These are phyloP conservation scores for Delitschia confertaspora DNA, from an alignment of 495 filamentous ascomycete species.

Conservation along the genomic window DNA sequence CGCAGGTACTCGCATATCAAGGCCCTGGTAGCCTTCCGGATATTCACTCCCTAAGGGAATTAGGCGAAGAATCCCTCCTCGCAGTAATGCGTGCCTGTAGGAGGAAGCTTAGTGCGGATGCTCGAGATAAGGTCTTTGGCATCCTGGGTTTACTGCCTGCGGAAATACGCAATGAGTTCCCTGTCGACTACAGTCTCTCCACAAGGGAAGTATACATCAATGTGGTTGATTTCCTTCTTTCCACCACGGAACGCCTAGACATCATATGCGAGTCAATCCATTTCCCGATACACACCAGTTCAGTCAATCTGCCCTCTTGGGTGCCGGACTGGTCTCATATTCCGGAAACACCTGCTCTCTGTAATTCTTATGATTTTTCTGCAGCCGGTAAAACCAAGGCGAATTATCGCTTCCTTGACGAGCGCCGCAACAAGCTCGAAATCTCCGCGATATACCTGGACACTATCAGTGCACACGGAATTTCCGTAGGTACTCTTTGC, in stretches of 20 bases:
- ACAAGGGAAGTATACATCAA: constrained; percentile 30
- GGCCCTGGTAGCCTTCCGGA: constrained; percentile 16
- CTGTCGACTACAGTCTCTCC: constrained; percentile 27
- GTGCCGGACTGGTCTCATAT: constrained; percentile 33
- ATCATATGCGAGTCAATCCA: constrained; percentile 18
- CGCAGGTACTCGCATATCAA: constrained; percentile 11
- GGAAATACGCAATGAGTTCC: constrained; percentile 20
- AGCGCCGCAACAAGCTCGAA: constrained; percentile 20
- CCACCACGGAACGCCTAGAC: constrained; percentile 25
- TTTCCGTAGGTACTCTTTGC: constrained; percentile 22
- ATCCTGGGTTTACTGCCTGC: constrained; percentile 25
- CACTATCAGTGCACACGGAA: constrained; percentile 21
- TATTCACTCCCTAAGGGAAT: neutral
- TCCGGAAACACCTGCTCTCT: constrained; percentile 18
- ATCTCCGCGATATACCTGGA: constrained; percentile 28
- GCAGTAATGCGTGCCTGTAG: constrained; percentile 11
- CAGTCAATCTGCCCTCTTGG: constrained; percentile 18
- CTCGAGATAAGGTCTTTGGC: constrained; percentile 23
- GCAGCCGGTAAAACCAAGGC: constrained; percentile 21
- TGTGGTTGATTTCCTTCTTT: constrained; percentile 28
- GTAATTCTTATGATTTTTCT: constrained; percentile 21
- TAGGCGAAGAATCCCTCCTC: constrained; percentile 4
- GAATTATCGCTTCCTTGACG: constrained; percentile 16
- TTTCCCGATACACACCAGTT: constrained; percentile 13
- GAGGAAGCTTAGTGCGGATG: constrained; percentile 5